A percentile compares a stretch with the other conserved stretches of the same genome.
Evolutionary conservation across 1,139 yeast genomes (phyloP).

Genomic region (Hansenula sp.): DNA sequence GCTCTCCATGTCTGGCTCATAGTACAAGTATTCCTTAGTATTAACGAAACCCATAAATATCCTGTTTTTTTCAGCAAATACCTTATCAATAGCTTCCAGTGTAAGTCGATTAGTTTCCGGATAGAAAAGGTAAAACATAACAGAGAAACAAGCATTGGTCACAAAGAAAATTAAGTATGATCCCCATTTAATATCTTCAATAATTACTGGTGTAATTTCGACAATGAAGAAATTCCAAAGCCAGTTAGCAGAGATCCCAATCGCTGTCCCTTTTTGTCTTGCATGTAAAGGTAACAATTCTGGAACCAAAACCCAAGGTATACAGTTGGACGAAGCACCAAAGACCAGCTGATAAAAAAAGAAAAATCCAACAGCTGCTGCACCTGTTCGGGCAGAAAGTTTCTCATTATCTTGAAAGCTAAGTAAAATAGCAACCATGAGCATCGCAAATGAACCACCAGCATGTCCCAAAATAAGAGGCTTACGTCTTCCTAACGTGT

Average conservation of each 20-base stretch:
- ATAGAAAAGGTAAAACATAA: slow-evolving; percentile 61
- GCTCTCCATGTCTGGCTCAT: background rate
- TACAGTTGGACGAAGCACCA: slow-evolving; percentile 34
- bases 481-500: slow-evolving; percentile 59
- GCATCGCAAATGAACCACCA: slow-evolving; percentile 38
- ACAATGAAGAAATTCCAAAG: slow-evolving; percentile 42
- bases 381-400: slow-evolving; percentile 40
- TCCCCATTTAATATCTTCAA: slow-evolving; percentile 37
- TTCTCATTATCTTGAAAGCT: slow-evolving; percentile 22
- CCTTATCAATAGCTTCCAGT: slow-evolving; percentile 54
- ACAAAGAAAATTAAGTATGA: slow-evolving; percentile 37
- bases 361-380: slow-evolving; percentile 48
- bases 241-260: slow-evolving; percentile 53
- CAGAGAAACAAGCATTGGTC: slow-evolving; percentile 43
- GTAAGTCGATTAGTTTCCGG: slow-evolving; percentile 66
- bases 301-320: slow-evolving; percentile 46
- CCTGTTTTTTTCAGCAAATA: background rate
- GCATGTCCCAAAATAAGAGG: slow-evolving; percentile 27
- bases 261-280: slow-evolving; percentile 39
- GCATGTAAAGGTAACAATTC: slow-evolving; percentile 40
- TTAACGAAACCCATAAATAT: background rate
- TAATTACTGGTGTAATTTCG: slow-evolving; percentile 46
- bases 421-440: slow-evolving; percentile 32
- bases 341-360: slow-evolving; percentile 40
- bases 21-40: background rate